Evolutionary conservation across 139 green algal species (phyloP).

Genomic region (Micractinium sp.): DNA sequence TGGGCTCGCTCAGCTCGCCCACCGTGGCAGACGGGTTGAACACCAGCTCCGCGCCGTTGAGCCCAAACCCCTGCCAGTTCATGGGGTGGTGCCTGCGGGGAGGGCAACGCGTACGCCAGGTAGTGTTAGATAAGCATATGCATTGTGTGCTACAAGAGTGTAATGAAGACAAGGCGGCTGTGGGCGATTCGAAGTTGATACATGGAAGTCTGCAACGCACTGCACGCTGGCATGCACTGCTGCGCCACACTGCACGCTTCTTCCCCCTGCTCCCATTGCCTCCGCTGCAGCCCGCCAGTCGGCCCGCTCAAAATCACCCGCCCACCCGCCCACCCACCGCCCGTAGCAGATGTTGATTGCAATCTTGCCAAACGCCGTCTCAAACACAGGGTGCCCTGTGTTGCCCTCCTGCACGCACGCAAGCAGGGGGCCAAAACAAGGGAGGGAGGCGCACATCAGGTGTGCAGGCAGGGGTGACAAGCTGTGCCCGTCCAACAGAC

Average conservation of each 20-base stretch:
- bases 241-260: too few species aligned
- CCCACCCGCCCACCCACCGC: conserved; percentile 42
- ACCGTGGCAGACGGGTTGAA: conserved; percentile 98
- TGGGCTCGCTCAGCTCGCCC: conserved; percentile 85
- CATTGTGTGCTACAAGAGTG: background rate
- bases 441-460: background rate
- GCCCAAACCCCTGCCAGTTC: conserved; percentile 95
- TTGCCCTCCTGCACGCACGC: conserved; percentile 67
- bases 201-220: too few species aligned
- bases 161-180: too few species aligned
- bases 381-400: conserved; percentile 84
- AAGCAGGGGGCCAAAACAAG: too few species aligned
- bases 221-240: too few species aligned
- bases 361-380: conserved; percentile 91
- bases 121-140: background rate
- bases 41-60: conserved; percentile 97
- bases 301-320: background rate
- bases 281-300: background rate
- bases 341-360: conserved; percentile 99
- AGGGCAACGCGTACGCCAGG: background rate
- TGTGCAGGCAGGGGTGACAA: background rate
- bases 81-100: conserved; percentile 87
- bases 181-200: too few species aligned
- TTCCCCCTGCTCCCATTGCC: too few species aligned
- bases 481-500: too few species aligned